Evolutionary conservation across 2,329 filamentous ascomycete species (phyloP).

Genomic region (Colletotrichum noveboracense): DNA sequence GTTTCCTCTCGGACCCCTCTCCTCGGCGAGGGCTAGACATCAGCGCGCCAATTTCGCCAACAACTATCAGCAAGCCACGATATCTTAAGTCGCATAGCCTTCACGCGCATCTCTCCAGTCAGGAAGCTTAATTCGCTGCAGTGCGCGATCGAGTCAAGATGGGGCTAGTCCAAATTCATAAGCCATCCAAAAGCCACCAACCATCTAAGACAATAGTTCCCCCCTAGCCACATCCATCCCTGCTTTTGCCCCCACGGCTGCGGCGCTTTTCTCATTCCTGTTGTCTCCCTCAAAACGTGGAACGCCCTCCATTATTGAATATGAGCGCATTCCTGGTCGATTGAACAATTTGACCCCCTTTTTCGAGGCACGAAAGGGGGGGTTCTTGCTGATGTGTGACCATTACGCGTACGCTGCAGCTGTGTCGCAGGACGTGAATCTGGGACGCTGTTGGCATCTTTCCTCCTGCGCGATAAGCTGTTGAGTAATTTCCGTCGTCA

Average conservation of each 20-base stretch:
- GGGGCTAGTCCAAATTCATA: background rate
- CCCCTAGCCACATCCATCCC: background rate
- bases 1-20: too few species aligned
- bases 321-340: background rate
- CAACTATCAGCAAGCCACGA: background rate
- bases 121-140: background rate
- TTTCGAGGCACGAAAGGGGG: background rate
- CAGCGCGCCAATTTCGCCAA: background rate
- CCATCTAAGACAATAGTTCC: background rate
- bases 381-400: background rate
- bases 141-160: background rate
- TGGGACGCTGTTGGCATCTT: background rate
- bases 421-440: background rate
- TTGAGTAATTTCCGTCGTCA: background rate
- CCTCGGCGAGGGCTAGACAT: too few species aligned
- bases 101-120: background rate
- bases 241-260: background rate
- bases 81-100: background rate
- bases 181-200: background rate
- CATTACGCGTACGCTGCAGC: background rate
- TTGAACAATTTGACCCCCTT: background rate
- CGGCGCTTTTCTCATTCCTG: background rate
- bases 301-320: background rate
- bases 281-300: background rate
- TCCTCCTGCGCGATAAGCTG: background rate